These are phyloP conservation scores for Vitis riparia DNA, from an alignment of 164 flowering plant species.

Conservation along the genomic window DNA sequence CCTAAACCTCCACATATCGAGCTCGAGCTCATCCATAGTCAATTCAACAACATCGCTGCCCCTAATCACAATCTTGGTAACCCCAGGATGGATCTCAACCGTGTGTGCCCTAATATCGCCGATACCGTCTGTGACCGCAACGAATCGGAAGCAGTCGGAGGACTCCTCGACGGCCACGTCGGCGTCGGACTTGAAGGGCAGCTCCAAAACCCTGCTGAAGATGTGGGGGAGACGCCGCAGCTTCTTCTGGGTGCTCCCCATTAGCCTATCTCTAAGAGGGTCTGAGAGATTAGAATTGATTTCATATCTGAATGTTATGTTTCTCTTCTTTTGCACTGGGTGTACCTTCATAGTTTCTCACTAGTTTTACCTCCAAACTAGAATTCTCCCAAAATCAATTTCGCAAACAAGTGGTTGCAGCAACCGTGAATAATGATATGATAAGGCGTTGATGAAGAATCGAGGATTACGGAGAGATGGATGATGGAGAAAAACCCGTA, in stretches of 20 bases:
- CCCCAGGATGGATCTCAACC: slow-evolving; percentile 71
- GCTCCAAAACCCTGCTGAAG: slow-evolving; percentile 71
- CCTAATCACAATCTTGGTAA: slow-evolving; percentile 67
- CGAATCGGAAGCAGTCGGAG: slow-evolving; percentile 52
- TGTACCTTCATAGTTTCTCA: slow-evolving; percentile 42
- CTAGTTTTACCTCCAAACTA: too few species aligned
- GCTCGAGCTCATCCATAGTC: slow-evolving; percentile 56
- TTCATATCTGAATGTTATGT: slow-evolving; percentile 25
- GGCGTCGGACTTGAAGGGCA: slow-evolving; percentile 73
- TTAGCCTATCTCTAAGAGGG: slow-evolving; percentile 4
- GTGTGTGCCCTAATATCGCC: slow-evolving; percentile 48
- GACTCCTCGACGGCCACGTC: slow-evolving; percentile 65
- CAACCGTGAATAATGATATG: too few species aligned
- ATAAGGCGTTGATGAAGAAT: too few species aligned
- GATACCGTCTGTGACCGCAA: slow-evolving; percentile 34
- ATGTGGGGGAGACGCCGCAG: slow-evolving; percentile 80
- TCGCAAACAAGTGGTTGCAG: too few species aligned
- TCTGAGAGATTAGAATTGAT: not conserved
- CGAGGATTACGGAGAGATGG: too few species aligned
- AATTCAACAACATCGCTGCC: slow-evolving; percentile 23
- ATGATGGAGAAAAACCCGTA: too few species aligned
- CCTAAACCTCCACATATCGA: slow-evolving; percentile 82
- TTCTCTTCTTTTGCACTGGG: slow-evolving; percentile 54
- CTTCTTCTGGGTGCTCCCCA: slow-evolving; percentile 38
- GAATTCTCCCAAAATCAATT: too few species aligned